Base-by-base conservation (phyloP, 2,329 filamentous ascomycete genomes). In the Xylaria multiplex region DNA sequence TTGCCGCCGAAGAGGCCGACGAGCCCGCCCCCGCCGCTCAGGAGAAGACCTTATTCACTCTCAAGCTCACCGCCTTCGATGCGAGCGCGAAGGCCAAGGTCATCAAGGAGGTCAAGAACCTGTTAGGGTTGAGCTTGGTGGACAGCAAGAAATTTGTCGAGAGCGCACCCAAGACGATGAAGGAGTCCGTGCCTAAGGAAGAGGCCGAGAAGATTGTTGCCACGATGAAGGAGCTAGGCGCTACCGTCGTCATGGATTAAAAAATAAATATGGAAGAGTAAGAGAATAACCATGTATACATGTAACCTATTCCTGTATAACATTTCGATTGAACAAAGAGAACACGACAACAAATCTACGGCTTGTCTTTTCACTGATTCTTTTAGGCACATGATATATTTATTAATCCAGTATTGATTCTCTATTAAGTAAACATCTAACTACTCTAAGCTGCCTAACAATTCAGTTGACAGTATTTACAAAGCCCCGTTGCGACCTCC, bases 71-170 rank as follows among this genome's bases (percentile, higher is more conserved):
- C 81, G 91, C 91, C 42, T 96, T 98, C 79, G 96, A 99, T 59
- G 86, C 93, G 32, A 86, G 83, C 57, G 84, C 95, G 71, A 99
- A 99, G 86, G 93, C 96, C 76, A 99, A 99, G 91, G 86, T 99
- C 76, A 99, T 99, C 87, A 99, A 99, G 88, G 96, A 99, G 85
- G 88, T 99, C 84, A 99, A 99, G 90, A 90, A 89, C 77, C 86
- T 99, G 88, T 85, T 99, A 67, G 96, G 96, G 49, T 83, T 99
- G 78, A 96, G 92, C 79, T 87, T 99, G 84, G 96, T 99, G 74
- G 96, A 99, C 82, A 97, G 93, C 84, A 99, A 99, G 91, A 99
- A 99, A 86, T 99, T 99, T 77, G 96, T 99, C 72, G 96, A 99
- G 87, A 93, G 92, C 78, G 94, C 92, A 73, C 96, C 96, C 71